Base-by-base conservation (phyloP, 352 stramenopile species). In the Phytophthora crassamura region DNA sequence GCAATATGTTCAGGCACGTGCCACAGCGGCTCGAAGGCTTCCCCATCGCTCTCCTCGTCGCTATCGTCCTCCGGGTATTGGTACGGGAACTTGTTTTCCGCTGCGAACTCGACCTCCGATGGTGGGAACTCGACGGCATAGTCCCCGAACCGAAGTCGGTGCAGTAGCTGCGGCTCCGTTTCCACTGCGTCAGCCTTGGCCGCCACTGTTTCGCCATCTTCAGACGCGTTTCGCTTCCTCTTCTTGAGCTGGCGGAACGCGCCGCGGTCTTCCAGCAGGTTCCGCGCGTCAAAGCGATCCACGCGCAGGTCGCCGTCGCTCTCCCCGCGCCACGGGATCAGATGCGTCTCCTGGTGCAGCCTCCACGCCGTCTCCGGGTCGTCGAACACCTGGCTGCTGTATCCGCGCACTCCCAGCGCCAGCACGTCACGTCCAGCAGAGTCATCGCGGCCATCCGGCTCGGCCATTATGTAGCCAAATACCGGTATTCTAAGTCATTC, bases 221-320 rank as follows among this genome's bases (percentile, higher is more conserved):
- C 36, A 41, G 46, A 30, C 34, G 7, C 30, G 14, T 28, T 12
- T 41, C 56, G 51, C 43, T 61, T 55, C 48, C 64, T 62, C 49
- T 73, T 79, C 59, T 87, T 88, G 35, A 82, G 63, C 62, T 75
- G 73, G 2, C 73, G 75, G 68, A 90, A 90, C n/a, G 64, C 41
- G 35, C 55, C 55, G 16, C 61, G 62, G 48, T 88, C 78, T 12
- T 84, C 65, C 58, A 90, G 64, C 48, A 90, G 43, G 61, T 88
- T 90, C 64, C 81, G 79, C 36, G 77, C 79, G 39, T 90, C 81
- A 51, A 82, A 90, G 51, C 81, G 81, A 55, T 90, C 81, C 22
- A 90, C 66, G 22, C 65, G 74, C 59, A 86, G 57, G 20, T 70
- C 45, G 6, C 58, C 57, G 48, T 67, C 63, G 43, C 62, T 64